phyloP scores from a whole-genome alignment of 257 asterid species.

The Solanum sejunctum region DNA sequence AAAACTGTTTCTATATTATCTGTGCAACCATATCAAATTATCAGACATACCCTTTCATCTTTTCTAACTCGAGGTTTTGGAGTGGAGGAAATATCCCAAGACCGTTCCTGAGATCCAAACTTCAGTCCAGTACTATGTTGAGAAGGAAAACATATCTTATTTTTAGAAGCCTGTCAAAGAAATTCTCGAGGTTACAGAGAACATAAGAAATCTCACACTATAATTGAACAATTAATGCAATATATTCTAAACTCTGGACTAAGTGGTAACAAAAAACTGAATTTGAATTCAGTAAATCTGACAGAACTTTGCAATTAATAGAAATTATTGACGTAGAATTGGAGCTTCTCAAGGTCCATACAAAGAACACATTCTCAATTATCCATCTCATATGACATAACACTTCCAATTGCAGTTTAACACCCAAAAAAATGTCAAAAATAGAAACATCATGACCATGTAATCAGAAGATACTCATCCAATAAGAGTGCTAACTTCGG shows the following conservation, averaged over 20 bases:
- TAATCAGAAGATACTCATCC: neutral
- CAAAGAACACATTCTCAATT: neutral
- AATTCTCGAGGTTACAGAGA: neutral
- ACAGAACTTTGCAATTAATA: neutral
- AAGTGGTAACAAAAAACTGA: neutral
- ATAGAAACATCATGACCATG: neutral
- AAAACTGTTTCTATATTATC: neutral
- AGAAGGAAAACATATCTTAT: conserved; percentile 1
- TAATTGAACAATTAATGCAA: neutral
- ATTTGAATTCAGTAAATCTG: neutral
- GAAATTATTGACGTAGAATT: neutral
- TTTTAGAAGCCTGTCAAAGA: conserved; percentile 2
- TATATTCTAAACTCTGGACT: neutral
- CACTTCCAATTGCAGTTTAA: neutral
- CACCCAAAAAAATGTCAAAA: neutral
- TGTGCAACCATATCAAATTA: neutral
- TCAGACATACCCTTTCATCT: neutral
- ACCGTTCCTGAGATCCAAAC: neutral
- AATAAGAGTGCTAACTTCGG: neutral
- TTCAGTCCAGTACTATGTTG: neutral
- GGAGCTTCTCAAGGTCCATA: neutral
- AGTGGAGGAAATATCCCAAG: neutral
- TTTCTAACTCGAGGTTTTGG: neutral
- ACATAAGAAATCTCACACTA: neutral
- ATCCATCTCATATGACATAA: neutral